These are phyloP conservation scores for Aspergillus egyptiacus DNA, from an alignment of 495 filamentous ascomycete genomes.

Conservation along the genomic window DNA sequence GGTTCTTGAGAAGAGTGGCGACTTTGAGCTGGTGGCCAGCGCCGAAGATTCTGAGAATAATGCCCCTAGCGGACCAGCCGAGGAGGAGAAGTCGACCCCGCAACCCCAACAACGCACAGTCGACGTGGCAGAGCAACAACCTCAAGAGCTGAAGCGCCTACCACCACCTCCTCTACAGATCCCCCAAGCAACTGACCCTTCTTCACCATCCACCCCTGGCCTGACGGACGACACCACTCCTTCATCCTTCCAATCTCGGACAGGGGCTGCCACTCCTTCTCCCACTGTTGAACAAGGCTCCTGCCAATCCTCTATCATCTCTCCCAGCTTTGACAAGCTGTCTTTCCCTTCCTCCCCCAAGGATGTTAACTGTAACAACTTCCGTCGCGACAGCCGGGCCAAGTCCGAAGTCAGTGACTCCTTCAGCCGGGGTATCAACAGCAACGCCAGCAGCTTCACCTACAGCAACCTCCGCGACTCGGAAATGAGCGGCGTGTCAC, in stretches of 20 bases:
- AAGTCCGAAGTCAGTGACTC: slow-evolving; percentile 36
- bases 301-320: slow-evolving; percentile 30
- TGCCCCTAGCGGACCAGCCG: slow-evolving; percentile 17
- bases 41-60: slow-evolving; percentile 34
- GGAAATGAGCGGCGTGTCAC: slow-evolving; percentile 72
- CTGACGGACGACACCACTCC: slow-evolving; percentile 41
- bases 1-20: slow-evolving; percentile 85
- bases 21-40: slow-evolving; percentile 78
- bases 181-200: slow-evolving; percentile 25
- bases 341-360: slow-evolving; percentile 27
- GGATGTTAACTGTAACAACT: slow-evolving; percentile 12
- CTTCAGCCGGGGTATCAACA: slow-evolving; percentile 40
- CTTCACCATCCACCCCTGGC: slow-evolving; percentile 33
- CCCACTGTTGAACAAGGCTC: slow-evolving; percentile 17
- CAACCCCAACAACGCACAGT: slow-evolving; percentile 14
- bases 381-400: slow-evolving; percentile 26
- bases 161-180: slow-evolving; percentile 40
- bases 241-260: slow-evolving; percentile 35
- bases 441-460: slow-evolving; percentile 63
- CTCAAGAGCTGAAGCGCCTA: slow-evolving; percentile 30
- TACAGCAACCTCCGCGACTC: slow-evolving; percentile 72
- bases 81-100: slow-evolving; percentile 17
- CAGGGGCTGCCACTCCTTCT: slow-evolving; percentile 15
- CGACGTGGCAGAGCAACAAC: slow-evolving; percentile 9
- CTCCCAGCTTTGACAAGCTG: slow-evolving; percentile 33